A percentile compares a stretch with the other conserved stretches of the same genome.
Conservation (phyloP, 805 yeast genomes). For the Wickerhamiella siamensis region DNA sequence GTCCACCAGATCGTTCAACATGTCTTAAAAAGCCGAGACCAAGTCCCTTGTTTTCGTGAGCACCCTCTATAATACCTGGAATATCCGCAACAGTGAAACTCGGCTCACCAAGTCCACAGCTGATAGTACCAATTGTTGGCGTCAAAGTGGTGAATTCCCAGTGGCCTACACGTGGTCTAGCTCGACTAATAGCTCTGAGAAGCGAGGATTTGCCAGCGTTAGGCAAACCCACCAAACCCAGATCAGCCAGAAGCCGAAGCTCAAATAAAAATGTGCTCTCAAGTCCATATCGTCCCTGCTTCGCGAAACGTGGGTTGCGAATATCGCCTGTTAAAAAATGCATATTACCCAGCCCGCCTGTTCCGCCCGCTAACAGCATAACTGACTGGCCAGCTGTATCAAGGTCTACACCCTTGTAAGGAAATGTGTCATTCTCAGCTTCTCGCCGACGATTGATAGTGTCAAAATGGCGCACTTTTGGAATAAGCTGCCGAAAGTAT, state of each 20-base stretch:
- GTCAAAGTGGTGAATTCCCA: slow-evolving; percentile 94
- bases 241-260: slow-evolving; percentile 75
- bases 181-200: slow-evolving; percentile 71
- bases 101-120: slow-evolving; percentile 34
- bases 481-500: slow-evolving; percentile 51
- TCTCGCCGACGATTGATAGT: slow-evolving; percentile 43
- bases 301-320: slow-evolving; percentile 82
- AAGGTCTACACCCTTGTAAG: slow-evolving; percentile 65
- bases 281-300: slow-evolving; percentile 58
- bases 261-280: slow-evolving; percentile 63
- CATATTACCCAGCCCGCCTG: slow-evolving; percentile 94
- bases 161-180: slow-evolving; percentile 83
- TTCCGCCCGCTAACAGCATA: slow-evolving; percentile 66
- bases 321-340: slow-evolving; percentile 74
- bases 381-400: slow-evolving; percentile 51
- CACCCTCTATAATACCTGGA: slow-evolving; percentile 89
- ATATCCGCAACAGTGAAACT: slow-evolving; percentile 92
- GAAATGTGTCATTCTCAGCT: slow-evolving; percentile 50
- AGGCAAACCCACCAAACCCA: slow-evolving; percentile 90
- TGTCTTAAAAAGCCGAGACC: slow-evolving; percentile 88
- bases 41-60: slow-evolving; percentile 71
- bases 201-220: slow-evolving; percentile 94
- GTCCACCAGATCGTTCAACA: slow-evolving; percentile 78
- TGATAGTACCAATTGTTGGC: slow-evolving; percentile 84
- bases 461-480: slow-evolving; percentile 54